Percentiles rank a stretch among this genome's conserved stretches.
phyloP scores from a whole-genome alignment of 257 asterid genomes.

The Lithospermum erythrorhizon region DNA sequence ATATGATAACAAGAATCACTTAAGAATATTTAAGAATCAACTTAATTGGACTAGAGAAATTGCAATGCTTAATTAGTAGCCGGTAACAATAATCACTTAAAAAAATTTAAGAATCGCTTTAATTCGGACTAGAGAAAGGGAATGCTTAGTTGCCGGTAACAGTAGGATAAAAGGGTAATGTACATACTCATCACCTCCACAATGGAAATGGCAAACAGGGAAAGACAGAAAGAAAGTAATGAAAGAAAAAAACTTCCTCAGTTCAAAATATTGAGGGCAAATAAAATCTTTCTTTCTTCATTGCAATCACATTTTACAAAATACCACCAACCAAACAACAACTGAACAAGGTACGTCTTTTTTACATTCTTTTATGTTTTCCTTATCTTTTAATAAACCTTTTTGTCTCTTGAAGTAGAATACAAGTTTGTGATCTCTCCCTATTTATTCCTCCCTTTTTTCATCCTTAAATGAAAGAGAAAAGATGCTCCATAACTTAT shows the following conservation, averaged over 20 bases:
- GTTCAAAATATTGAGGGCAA: slow-evolving; percentile 33
- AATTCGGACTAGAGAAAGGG: not conserved
- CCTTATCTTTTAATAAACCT: slow-evolving; percentile 11
- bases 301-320: slow-evolving; percentile 7
- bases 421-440: slow-evolving; percentile 27
- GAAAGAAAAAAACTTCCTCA: slow-evolving; percentile 24
- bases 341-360: slow-evolving; percentile 23
- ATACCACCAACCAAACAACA: slow-evolving; percentile 5
- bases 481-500: slow-evolving; percentile 19
- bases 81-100: too few species aligned
- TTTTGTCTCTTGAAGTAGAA: slow-evolving; percentile 18
- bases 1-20: too few species aligned
- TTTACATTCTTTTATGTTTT: slow-evolving; percentile 18
- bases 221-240: not conserved
- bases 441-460: slow-evolving; percentile 27
- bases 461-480: slow-evolving; percentile 30
- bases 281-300: slow-evolving; percentile 9
- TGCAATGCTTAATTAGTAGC: too few species aligned
- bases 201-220: not conserved
- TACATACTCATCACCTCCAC: not conserved
- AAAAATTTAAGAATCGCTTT: too few species aligned
- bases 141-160: not conserved
- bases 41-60: too few species aligned
- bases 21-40: too few species aligned
- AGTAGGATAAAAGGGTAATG: not conserved